Evolutionary conservation across 139 green algal species (phyloP).

Genomic region (Chlorella sp.): DNA sequence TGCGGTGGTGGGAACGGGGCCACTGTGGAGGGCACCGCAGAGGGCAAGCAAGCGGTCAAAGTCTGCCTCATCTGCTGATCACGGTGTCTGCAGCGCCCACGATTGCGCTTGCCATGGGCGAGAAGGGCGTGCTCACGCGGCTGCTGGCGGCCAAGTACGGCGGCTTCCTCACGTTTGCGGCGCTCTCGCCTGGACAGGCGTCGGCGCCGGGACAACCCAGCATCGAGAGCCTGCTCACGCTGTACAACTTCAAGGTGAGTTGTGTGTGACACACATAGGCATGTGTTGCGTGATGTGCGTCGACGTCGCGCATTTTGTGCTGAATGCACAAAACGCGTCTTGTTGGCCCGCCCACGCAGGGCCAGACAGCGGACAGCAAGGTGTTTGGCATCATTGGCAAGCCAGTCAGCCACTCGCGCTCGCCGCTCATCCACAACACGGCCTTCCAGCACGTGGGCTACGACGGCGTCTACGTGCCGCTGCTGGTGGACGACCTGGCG

Average conservation of each 20-base stretch:
- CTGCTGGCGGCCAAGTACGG: conserved; percentile 94
- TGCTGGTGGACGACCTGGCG: conserved; percentile 87
- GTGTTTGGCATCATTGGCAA: conserved; percentile 87
- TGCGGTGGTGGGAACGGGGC: no score
- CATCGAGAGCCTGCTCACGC: conserved; percentile 32
- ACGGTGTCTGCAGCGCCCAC: conserved; percentile 63
- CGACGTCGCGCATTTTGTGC: no score
- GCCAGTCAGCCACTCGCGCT: conserved; percentile 77
- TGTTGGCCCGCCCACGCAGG: no score
- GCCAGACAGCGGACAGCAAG: conserved; percentile 56
- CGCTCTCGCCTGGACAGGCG: conserved; percentile 54
- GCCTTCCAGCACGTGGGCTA: conserved; percentile 64
- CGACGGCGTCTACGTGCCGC: conserved; percentile 90
- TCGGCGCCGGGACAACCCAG: conserved; percentile 73
- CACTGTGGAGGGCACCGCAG: no score
- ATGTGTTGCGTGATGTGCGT: no score
- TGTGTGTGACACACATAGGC: no score
- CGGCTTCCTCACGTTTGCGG: conserved; percentile 90
- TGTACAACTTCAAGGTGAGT: conserved; percentile 46
- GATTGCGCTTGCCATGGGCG: conserved; percentile 92
- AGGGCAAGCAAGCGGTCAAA: no score
- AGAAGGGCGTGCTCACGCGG: conserved; percentile 72
- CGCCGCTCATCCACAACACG: conserved; percentile 85
- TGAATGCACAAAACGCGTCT: no score
- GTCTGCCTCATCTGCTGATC: no score